A percentile compares a stretch with the other conserved stretches of the same genome.
Conservation (phyloP, 2,329 filamentous ascomycete species). For the Biscogniauxia mediterranea region DNA sequence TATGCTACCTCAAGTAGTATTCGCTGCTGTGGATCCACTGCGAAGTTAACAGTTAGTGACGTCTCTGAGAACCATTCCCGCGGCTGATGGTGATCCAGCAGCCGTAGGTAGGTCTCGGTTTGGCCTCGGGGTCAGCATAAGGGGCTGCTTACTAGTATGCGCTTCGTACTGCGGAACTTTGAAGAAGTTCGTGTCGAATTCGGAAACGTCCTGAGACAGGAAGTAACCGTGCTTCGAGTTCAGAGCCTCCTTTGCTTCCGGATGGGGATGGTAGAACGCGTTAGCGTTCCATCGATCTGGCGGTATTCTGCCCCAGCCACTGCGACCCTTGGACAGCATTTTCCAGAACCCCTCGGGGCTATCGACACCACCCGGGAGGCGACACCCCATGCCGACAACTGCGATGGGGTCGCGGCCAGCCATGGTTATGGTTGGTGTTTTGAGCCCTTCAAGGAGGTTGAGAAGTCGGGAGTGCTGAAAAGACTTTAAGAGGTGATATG, state of each 20-base stretch:
- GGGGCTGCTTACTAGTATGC: not conserved
- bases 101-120: not conserved
- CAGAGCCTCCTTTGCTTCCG: slow-evolving; percentile 20
- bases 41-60: not conserved
- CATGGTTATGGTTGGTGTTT: too few relatives aligned
- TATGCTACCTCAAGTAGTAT: slow-evolving; percentile 40
- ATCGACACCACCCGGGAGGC: slow-evolving; percentile 14
- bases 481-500: too few relatives aligned
- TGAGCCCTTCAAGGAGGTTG: too few relatives aligned
- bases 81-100: too few relatives aligned
- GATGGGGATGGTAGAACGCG: slow-evolving; percentile 18
- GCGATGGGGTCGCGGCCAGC: slow-evolving; percentile 2
- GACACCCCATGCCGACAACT: slow-evolving; percentile 13
- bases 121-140: not conserved
- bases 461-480: too few relatives aligned
- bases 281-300: slow-evolving; percentile 16
- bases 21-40: slow-evolving; percentile 42
- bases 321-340: slow-evolving; percentile 7
- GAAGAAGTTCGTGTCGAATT: slow-evolving; percentile 44
- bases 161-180: slow-evolving; percentile 37
- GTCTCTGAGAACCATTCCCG: too few relatives aligned
- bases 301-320: slow-evolving; percentile 5
- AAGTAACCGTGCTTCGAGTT: slow-evolving; percentile 27
- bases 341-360: slow-evolving; percentile 13
- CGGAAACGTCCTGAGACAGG: slow-evolving; percentile 20